Conservation (phyloP, 2,329 filamentous ascomycete species). For the Didymellaceae sp. region DNA sequence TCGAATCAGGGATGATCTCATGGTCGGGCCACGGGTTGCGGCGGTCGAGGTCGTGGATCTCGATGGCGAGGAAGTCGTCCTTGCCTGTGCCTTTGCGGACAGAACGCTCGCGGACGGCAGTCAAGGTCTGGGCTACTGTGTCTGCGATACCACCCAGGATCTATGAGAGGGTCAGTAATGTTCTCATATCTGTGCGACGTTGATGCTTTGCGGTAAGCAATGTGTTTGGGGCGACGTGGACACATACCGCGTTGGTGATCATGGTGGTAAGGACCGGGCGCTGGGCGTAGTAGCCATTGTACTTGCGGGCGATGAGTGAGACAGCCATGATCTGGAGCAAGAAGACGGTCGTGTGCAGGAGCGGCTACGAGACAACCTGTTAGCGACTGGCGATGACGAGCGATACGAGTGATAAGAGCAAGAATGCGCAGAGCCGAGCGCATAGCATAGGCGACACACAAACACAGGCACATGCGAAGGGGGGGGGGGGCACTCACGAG, state of each 20-base stretch:
- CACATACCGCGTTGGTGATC: constrained; percentile 89
- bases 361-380: constrained; percentile 65
- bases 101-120: constrained; percentile 74
- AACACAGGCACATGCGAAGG: too few species aligned
- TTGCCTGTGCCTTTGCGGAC: constrained; percentile 67
- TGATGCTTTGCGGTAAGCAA: too few species aligned
- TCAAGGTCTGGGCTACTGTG: constrained; percentile 92
- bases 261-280: constrained; percentile 97
- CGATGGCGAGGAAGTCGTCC: constrained; percentile 79
- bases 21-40: constrained; percentile 72
- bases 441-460: too few species aligned
- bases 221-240: constrained; percentile 5
- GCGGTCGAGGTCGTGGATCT: constrained; percentile 85
- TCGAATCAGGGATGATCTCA: constrained; percentile 70
- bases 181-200: too few species aligned
- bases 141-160: constrained; percentile 93
- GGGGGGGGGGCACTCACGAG: constrained; percentile 73
- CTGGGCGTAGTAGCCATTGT: constrained; percentile 92
- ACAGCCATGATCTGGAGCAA: constrained; percentile 88
- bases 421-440: constrained; percentile 6
- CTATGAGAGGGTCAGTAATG: constrained; percentile 20
- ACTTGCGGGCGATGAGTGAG: constrained; percentile 80
- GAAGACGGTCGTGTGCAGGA: constrained; percentile 84
- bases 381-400: constrained; percentile 19
- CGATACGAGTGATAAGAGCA: constrained; percentile 8